Base-by-base conservation (phyloP, 2,329 filamentous ascomycete genomes). In the Apiospora kogelbergensis region DNA sequence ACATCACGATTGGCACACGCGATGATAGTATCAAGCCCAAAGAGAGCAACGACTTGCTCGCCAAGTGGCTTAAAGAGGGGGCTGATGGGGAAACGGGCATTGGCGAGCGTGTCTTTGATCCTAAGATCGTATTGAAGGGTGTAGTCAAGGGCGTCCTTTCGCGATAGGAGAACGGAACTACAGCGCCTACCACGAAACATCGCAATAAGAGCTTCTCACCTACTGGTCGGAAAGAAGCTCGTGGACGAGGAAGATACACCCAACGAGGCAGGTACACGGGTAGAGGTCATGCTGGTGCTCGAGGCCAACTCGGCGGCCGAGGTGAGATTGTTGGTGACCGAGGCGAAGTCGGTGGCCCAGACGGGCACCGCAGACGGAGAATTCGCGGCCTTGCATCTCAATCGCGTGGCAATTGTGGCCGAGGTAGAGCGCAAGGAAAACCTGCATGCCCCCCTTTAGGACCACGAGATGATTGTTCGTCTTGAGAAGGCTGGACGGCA, bases 1-100 rank as follows among this genome's bases (percentile, higher is more conserved):
- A 99, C 78, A 89, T 99, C 70, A 99, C 96, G 0, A 85, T 98
- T 9, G 96, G 96, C 24, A 99, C 96, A 0, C 88, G 90, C 11
- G 87, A 90, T 72, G 80, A 85, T 63, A 80, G 84, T 9, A 89
- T 98, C 75, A 98, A 98, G 83, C 95, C 96, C 0, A 95, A 93
- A 80, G 95, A 99, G 84, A 97, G 95, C 82, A 99, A 99, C 77
- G 90, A 93, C 70, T 74, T 99, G 76, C 80, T 99, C 69, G 85
- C 85, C 72, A 84, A 84, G 70, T 98, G 95, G 95, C 77, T 96
- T 71, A 85, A 91, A 71, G 73, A 80, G 40, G 88, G 86, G 0
- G 78, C 80, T 30, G 81, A 82, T 1, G 80, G 79, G n/a, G 63
- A 44, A n/a, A 83, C 80, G 45, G 77, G 78, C 15, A 85, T 89